Evolutionary conservation across 73 alveolate genomes (phyloP).

Genomic region (Tetrahymena borealis): DNA sequence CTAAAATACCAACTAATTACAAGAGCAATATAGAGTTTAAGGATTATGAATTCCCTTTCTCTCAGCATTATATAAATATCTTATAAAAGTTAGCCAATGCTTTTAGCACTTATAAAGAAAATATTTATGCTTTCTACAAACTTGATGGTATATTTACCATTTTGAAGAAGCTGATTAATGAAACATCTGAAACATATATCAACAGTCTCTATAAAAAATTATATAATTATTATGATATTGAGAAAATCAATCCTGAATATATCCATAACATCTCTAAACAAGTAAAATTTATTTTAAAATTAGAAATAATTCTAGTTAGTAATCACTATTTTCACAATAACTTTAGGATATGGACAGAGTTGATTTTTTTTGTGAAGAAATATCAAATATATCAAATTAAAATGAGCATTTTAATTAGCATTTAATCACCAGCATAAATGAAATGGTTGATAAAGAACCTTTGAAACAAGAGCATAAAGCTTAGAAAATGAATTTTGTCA

Average conservation of each 20-base stretch:
- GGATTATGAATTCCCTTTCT: background rate
- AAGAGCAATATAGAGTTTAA: background rate
- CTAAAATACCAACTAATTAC: background rate
- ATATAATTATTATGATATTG: background rate
- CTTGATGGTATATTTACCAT: background rate
- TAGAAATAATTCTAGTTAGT: too few relatives aligned
- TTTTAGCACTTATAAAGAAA: background rate
- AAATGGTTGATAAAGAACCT: background rate
- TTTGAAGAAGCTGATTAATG: background rate
- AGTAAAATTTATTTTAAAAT: background rate
- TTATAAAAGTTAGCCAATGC: background rate
- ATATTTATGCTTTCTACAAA: background rate
- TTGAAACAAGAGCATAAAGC: background rate
- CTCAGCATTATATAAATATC: background rate
- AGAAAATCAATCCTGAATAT: background rate
- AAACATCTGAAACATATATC: background rate
- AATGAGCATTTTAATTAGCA: background rate
- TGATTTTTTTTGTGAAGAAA: background rate
- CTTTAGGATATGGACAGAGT: background rate
- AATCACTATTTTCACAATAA: background rate
- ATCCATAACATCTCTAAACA: background rate
- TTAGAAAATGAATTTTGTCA: background rate
- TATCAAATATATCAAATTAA: background rate
- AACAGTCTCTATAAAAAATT: background rate
- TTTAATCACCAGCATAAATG: background rate